phyloP scores from a whole-genome alignment of 1,284 basidiomycete genomes.

The Cutaneotrichosporon mucoides region DNA sequence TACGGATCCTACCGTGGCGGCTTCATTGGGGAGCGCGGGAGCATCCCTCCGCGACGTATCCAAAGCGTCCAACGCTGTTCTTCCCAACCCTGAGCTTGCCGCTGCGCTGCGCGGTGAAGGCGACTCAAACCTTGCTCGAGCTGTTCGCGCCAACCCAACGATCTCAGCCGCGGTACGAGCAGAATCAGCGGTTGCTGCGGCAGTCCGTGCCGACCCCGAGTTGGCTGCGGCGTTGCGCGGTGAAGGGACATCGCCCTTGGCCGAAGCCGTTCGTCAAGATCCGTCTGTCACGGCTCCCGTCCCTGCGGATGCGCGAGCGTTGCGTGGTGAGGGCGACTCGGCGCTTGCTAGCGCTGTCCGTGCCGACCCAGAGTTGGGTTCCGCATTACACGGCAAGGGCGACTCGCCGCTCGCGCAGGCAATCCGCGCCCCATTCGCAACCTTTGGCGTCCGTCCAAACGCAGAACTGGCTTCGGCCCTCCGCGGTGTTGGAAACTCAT shows the following conservation, averaged over 20 bases:
- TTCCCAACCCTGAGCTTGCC: neutral
- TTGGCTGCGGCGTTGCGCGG: conserved; percentile 1
- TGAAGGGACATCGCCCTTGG: neutral
- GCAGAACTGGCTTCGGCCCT: neutral
- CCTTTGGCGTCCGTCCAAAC: neutral
- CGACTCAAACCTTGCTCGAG: neutral
- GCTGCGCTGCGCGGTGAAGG: neutral
- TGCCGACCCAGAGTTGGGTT: neutral
- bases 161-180: neutral
- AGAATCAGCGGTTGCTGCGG: neutral
- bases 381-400: neutral
- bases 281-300: neutral
- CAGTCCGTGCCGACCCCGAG: neutral
- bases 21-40: neutral
- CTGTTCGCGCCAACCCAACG: neutral
- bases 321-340: neutral
- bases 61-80: neutral
- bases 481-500: neutral
- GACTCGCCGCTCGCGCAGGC: neutral
- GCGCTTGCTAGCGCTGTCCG: neutral
- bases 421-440: neutral
- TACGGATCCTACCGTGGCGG: neutral
- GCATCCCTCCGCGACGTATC: neutral
- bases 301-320: neutral
- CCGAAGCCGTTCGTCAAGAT: neutral